Base-by-base conservation (phyloP, 2,329 filamentous ascomycete species). In the Fusarium hostae region DNA sequence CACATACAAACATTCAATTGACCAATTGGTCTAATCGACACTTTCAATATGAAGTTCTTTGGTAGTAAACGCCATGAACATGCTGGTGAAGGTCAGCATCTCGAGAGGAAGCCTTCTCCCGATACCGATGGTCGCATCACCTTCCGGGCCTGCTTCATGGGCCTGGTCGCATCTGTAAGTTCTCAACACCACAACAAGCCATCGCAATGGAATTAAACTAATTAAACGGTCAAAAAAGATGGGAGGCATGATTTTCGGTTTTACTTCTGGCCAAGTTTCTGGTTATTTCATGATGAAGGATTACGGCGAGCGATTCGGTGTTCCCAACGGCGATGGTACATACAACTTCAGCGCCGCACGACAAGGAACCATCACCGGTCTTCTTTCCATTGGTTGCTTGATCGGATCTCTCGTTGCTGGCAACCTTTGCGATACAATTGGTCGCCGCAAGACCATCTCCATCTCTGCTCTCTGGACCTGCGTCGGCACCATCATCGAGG, bases 401-500 rank as follows among this genome's bases (percentile, higher is more conserved):
- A 73, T 90, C 35, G 89, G 89, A 48, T 87, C 88, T 59, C 79
- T 91, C 11, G 74, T 85, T 37, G 84, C 86, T n/a, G 89, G 89
- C 13, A 88, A 87, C 30, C 81, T 92, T 41, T 87, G 89, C 40
- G 90, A 92, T 67, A 81, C 81, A 6, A 83, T 92, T 50, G 90
- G 90, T 28, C 88, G 90, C 18, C 86, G 87, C 35, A 81, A 87
- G 40, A 88, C 88, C 22, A 92, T 92, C 72, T 87, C 88, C n/a
- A 80, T 84, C 55, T 88, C 89, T 69, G 87, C 89, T 60, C 83
- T 91, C 65, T 88, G 90, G 78, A 89, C 90, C 74, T 89, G 86
- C 70, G 80, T 91, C 34, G 90, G 90, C 58, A 91, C 89, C 48
- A 81, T 90, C 50, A 86, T 92, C 22, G 88, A 91, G 73, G 87